A percentile compares a stretch with the other conserved stretches of the same genome.
Evolutionary conservation across 2,329 filamentous ascomycete species (phyloP).

Genomic region (Xylariales sp.): DNA sequence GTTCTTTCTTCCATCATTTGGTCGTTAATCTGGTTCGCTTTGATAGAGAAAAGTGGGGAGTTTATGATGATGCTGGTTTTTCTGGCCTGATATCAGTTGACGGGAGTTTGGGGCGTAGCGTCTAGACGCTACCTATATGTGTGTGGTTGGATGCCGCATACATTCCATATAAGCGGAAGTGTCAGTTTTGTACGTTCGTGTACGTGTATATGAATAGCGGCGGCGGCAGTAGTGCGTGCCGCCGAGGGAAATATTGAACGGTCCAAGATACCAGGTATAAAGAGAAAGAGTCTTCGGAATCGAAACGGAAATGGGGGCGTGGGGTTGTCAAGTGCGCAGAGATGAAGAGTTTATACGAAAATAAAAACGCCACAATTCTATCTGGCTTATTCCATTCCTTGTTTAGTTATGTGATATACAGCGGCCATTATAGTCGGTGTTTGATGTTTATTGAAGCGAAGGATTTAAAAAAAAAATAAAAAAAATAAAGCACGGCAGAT

Average conservation of each 20-base stretch:
- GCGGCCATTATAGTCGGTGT: neutral
- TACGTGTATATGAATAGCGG: slow-evolving; percentile 25
- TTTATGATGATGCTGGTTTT: slow-evolving; percentile 16
- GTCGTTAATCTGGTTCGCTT: slow-evolving; percentile 20
- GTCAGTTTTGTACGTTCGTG: slow-evolving; percentile 22
- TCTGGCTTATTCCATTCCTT: neutral
- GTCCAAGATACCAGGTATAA: slow-evolving; percentile 12
- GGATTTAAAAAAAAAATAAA: too few relatives aligned
- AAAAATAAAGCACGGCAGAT: too few relatives aligned
- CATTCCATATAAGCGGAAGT: slow-evolving; percentile 25
- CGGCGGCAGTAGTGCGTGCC: neutral
- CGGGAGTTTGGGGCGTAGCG: slow-evolving; percentile 25
- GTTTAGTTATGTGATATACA: neutral
- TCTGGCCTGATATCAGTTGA: slow-evolving; percentile 13
- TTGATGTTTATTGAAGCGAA: too few relatives aligned
- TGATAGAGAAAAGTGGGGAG: slow-evolving; percentile 28
- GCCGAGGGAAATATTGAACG: neutral
- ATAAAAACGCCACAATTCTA: neutral
- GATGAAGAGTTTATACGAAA: neutral
- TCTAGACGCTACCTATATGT: slow-evolving; percentile 10
- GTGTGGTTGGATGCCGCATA: slow-evolving; percentile 20
- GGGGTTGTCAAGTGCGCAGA: neutral
- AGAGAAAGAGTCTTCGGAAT: neutral
- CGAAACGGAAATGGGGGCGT: neutral
- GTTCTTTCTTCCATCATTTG: slow-evolving; percentile 13